Percentiles rank a stretch among this genome's conserved stretches.
Evolutionary conservation across 225 moss, liverwort and hornwort genomes (phyloP).

Genomic region (Marchantia polymorpha): DNA sequence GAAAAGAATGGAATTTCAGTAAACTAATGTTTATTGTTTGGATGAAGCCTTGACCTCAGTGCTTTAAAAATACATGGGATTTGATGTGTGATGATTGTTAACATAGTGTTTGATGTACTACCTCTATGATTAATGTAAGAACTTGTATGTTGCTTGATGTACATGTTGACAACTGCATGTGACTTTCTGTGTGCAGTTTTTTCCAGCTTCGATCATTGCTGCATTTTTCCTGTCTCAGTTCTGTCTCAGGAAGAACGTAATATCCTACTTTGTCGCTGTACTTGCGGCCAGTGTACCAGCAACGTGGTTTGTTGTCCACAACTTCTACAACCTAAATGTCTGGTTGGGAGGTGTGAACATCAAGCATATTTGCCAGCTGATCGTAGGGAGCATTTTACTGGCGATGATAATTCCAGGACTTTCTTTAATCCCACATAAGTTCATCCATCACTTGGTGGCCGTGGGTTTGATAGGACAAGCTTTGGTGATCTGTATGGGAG

Average conservation of each 20-base stretch:
- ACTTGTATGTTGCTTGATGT: background rate
- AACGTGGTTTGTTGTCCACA: constrained; percentile 85
- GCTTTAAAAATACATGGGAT: no score
- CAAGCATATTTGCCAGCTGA: constrained; percentile 69
- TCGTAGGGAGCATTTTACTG: constrained; percentile 73
- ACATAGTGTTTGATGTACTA: no score
- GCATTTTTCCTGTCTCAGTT: constrained; percentile 79
- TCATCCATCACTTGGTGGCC: constrained; percentile 51
- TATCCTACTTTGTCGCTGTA: constrained; percentile 72
- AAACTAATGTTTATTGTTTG: no score
- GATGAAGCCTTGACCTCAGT: no score
- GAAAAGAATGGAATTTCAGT: no score
- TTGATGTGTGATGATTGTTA: no score
- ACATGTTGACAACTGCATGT: background rate
- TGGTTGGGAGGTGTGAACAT: constrained; percentile 92
- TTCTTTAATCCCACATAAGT: constrained; percentile 64
- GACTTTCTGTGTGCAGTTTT: constrained; percentile 60
- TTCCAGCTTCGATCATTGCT: constrained; percentile 75
- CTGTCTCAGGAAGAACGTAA: constrained; percentile 57
- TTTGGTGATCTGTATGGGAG: constrained; percentile 71
- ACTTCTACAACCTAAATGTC: constrained; percentile 86
- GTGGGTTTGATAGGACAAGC: constrained; percentile 74
- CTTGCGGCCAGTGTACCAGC: constrained; percentile 61
- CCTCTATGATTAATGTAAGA: background rate
- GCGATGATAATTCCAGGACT: constrained; percentile 85